phyloP scores from a whole-genome alignment of 2,329 filamentous ascomycete species.

The Colletotrichum eleusines region DNA sequence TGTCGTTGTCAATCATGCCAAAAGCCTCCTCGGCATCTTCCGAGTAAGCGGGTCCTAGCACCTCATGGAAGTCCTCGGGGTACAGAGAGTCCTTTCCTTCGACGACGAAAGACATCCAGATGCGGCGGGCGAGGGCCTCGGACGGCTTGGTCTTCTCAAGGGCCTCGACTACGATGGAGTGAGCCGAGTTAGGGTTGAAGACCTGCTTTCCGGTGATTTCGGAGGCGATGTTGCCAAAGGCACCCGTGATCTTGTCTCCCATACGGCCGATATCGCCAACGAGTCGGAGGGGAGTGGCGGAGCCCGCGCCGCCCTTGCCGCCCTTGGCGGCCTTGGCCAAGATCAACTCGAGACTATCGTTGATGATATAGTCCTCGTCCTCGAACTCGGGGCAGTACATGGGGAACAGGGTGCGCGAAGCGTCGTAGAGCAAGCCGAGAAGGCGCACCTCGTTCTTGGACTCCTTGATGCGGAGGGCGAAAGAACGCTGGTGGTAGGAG shows the following conservation, averaged over 20 bases:
- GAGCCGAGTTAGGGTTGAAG: constrained; percentile 91
- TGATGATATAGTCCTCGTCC: constrained; percentile 93
- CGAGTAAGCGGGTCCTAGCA: constrained; percentile 80
- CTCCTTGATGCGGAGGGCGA: constrained; percentile 84
- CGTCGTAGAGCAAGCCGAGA: constrained; percentile 88
- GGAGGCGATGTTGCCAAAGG: constrained; percentile 91
- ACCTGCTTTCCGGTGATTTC: constrained; percentile 97
- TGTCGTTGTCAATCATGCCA: constrained; percentile 81
- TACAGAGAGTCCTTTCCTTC: constrained; percentile 87
- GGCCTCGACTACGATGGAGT: constrained; percentile 90
- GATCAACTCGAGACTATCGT: constrained; percentile 81
- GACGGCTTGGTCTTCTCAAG: constrained; percentile 86
- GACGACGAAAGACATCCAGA: constrained; percentile 98
- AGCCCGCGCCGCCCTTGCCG: constrained; percentile 67
- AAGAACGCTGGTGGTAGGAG: constrained; percentile 87
- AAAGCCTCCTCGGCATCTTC: constrained; percentile 90
- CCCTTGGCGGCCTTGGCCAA: constrained; percentile 65
- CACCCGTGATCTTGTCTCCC: constrained; percentile 93
- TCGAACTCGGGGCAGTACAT: constrained; percentile 91
- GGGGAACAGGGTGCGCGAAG: constrained; percentile 88
- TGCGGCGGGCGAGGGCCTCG: constrained; percentile 91
- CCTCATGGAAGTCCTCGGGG: constrained; percentile 86
- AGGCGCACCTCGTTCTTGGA: constrained; percentile 90
- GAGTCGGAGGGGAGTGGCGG: constrained; percentile 81
- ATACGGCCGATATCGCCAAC: constrained; percentile 83